Evolutionary conservation across 2,329 filamentous ascomycete species (phyloP).

Genomic region (Claviceps arundinis): DNA sequence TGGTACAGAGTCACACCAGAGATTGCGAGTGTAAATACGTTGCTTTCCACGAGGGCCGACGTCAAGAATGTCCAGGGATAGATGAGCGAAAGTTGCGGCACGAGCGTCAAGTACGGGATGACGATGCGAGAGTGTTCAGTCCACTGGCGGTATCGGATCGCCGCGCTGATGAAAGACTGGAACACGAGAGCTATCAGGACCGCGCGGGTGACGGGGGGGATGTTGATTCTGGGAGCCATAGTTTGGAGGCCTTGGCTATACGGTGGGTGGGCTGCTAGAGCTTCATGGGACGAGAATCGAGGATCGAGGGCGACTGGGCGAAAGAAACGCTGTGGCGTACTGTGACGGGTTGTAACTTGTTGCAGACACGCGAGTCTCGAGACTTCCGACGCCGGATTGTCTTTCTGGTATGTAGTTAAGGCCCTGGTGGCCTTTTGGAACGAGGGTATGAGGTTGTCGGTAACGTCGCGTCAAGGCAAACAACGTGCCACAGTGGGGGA

Average conservation of each 20-base stretch:
- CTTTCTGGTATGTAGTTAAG: neutral
- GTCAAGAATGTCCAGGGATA: constrained; percentile 91
- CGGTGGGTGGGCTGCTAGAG: constrained; percentile 1
- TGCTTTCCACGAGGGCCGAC: constrained; percentile 81
- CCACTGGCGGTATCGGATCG: constrained; percentile 62
- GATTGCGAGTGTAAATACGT: constrained; percentile 72
- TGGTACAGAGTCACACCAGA: constrained; percentile 73
- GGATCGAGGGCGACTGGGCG: neutral
- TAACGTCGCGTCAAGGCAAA: neutral
- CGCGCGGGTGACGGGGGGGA: constrained; percentile 79
- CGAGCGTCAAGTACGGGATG: constrained; percentile 75
- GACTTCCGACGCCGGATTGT: neutral
- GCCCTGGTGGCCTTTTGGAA: neutral
- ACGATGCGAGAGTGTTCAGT: constrained; percentile 49
- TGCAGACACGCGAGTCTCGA: neutral
- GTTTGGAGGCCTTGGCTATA: constrained; percentile 5
- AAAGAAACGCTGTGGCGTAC: neutral
- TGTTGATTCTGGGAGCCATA: constrained; percentile 77
- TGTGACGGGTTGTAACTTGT: neutral
- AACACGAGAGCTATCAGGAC: constrained; percentile 61
- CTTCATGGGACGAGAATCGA: neutral
- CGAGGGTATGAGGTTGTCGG: neutral
- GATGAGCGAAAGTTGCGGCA: constrained; percentile 69
- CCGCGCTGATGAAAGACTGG: constrained; percentile 71
- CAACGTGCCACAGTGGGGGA: neutral